Conservation (phyloP, 805 yeast species). For the Candida vartiovaarae region DNA sequence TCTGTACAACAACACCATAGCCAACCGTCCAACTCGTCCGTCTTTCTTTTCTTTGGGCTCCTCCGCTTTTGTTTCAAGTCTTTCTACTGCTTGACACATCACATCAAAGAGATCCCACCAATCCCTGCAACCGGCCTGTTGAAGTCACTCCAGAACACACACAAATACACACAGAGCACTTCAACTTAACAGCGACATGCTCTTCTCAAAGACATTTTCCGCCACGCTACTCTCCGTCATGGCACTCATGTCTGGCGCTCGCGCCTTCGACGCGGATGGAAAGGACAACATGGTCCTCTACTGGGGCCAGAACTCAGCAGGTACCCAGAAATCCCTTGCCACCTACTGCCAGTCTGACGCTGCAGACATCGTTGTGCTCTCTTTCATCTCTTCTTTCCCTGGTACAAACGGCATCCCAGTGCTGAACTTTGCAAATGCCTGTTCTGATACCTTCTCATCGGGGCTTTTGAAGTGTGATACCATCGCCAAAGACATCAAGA, state of each 20-base stretch:
- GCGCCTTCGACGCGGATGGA: constrained; percentile 31
- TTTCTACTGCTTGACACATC: too few species aligned
- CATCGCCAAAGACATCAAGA: constrained; percentile 64
- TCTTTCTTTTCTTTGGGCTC: too few species aligned
- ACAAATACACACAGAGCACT: too few species aligned
- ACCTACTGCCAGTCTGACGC: constrained; percentile 61
- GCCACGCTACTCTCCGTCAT: too few species aligned
- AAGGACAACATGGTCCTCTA: constrained; percentile 65
- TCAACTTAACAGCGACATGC: too few species aligned
- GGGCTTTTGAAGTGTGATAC: constrained; percentile 39
- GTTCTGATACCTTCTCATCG: constrained; percentile 31
- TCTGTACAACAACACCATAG: too few species aligned
- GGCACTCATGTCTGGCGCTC: background rate
- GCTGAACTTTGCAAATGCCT: constrained; percentile 53
- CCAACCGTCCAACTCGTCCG: too few species aligned
- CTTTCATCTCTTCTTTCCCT: constrained; percentile 58
- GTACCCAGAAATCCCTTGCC: constrained; percentile 37
- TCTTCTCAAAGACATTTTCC: too few species aligned
- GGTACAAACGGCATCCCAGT: constrained; percentile 23
- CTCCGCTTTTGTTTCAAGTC: too few species aligned
- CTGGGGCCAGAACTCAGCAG: constrained; percentile 88
- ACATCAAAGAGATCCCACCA: too few species aligned
- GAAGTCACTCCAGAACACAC: too few species aligned
- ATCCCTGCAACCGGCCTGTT: too few species aligned
- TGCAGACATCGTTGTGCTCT: constrained; percentile 64